Base-by-base conservation (phyloP, 495 filamentous ascomycete species). In the Xylaria longipes region DNA sequence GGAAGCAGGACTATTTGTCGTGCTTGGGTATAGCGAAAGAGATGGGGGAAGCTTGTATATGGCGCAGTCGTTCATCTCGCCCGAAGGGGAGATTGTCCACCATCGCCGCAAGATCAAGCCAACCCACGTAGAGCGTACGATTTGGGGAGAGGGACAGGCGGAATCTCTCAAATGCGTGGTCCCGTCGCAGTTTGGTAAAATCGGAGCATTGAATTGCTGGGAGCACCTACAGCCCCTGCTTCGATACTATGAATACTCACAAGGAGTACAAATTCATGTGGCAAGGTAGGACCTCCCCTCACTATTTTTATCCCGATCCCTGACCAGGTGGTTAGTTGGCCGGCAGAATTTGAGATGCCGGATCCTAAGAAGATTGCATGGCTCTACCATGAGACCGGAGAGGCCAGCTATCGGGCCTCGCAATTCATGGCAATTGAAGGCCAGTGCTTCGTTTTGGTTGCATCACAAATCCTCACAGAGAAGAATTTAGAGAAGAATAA, bases 161-260 rank as follows among this genome's bases (percentile, higher is more conserved):
- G 80, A 84, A 27, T 80, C 76, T 65, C 75, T 78, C 58, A 76
- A 76, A 65, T 78, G 77, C 64, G 88, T 90, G 0, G 82, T 79
- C 0, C 79, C 85, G n/a, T 78, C 80, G 1, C 66, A 80, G 5
- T 76, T 85, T 31, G 85, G 82, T n/a, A 82, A 80, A 48, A 82
- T 89, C 17, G 87, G 87, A 0, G 80, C 75, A 0, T 75, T 89
- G 70, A 80, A 78, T 58, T 89, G 88, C 73, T 89, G 86, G 87
- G 88, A 91, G 72, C 87, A 90, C 76, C 79, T 83, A 37, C 86
- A 90, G 74, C 88, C 88, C 33, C 77, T 90, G 41, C 79, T 91
- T 41, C 89, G 88, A 71, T 90, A 88, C 71, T 82, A 89, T 71
- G 87, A 84, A 1, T 82, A 80, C 60, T 76, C 77, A 0, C 87